These are phyloP conservation scores for Hygrophila difformis DNA, from an alignment of 257 asterid species.

Conservation along the genomic window DNA sequence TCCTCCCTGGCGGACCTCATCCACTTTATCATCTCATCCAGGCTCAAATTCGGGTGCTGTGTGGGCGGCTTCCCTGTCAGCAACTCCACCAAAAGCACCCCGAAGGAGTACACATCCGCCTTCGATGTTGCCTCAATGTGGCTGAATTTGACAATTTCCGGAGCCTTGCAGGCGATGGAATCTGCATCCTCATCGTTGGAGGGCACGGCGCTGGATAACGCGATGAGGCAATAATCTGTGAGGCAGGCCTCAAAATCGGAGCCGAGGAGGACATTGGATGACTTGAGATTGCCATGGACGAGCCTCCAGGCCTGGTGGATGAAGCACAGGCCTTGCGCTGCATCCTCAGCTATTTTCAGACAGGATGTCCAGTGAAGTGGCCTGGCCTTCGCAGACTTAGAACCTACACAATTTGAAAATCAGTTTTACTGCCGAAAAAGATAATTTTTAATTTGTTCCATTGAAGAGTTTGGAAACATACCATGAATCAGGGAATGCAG, in stretches of 20 bases:
- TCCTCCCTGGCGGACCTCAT: slow-evolving; percentile 69
- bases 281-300: slow-evolving; percentile 83
- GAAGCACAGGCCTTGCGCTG: slow-evolving; percentile 69
- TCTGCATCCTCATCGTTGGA: slow-evolving; percentile 59
- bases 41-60: slow-evolving; percentile 71
- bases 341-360: slow-evolving; percentile 88
- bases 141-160: slow-evolving; percentile 58
- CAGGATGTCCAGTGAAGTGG: slow-evolving; percentile 99
- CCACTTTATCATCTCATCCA: slow-evolving; percentile 65
- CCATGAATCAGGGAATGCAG: slow-evolving; percentile 94
- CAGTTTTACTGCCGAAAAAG: no score
- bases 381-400: slow-evolving; percentile 23
- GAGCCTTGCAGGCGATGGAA: slow-evolving; percentile 81
- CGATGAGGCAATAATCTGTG: slow-evolving; percentile 69
- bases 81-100: slow-evolving; percentile 76
- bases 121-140: slow-evolving; percentile 53
- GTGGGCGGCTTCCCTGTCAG: slow-evolving; percentile 84
- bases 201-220: slow-evolving; percentile 51
- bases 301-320: slow-evolving; percentile 87
- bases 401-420: not conserved
- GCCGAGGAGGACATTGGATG: slow-evolving; percentile 79
- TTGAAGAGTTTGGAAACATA: slow-evolving; percentile 10
- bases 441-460: not conserved
- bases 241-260: slow-evolving; percentile 93
- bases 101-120: slow-evolving; percentile 83